Evolutionary conservation across 305 asterid species (phyloP).

Genomic region (Fraxinus paxiana): DNA sequence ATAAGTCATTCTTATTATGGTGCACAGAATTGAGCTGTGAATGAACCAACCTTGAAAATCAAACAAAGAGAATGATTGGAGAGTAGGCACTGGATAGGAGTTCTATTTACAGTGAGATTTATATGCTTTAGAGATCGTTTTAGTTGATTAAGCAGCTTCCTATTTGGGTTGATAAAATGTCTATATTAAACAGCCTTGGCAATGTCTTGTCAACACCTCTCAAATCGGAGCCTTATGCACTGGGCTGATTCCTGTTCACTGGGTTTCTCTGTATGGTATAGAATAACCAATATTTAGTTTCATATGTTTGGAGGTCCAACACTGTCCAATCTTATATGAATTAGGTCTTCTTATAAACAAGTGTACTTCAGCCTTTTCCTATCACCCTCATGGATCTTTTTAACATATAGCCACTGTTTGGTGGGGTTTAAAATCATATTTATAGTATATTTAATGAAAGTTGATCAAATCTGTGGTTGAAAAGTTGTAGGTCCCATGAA

Average conservation of each 20-base stretch:
- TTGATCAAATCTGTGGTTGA: not conserved
- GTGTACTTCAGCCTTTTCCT: not conserved
- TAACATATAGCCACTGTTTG: not conserved
- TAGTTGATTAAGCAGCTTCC: not conserved
- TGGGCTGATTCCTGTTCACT: not conserved
- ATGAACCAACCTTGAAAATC: conserved; percentile 1
- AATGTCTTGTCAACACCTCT: not conserved
- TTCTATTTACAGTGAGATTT: not conserved
- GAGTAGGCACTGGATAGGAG: not conserved
- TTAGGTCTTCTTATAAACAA: not conserved
- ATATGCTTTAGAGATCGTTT: not conserved
- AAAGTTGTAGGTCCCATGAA: not conserved
- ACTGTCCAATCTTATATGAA: not conserved
- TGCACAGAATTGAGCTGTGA: not conserved
- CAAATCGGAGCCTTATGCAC: not conserved
- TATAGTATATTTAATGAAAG: not conserved
- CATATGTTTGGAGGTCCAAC: not conserved
- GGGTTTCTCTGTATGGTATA: not conserved
- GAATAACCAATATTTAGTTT: not conserved
- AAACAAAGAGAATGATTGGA: not conserved
- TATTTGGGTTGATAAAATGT: not conserved
- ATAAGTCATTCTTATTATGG: not conserved
- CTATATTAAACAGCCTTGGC: not conserved
- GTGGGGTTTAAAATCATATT: not conserved
- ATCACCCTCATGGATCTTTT: not conserved